Conservation (phyloP, 495 filamentous ascomycete genomes). For the Penicillium mononematosum region DNA sequence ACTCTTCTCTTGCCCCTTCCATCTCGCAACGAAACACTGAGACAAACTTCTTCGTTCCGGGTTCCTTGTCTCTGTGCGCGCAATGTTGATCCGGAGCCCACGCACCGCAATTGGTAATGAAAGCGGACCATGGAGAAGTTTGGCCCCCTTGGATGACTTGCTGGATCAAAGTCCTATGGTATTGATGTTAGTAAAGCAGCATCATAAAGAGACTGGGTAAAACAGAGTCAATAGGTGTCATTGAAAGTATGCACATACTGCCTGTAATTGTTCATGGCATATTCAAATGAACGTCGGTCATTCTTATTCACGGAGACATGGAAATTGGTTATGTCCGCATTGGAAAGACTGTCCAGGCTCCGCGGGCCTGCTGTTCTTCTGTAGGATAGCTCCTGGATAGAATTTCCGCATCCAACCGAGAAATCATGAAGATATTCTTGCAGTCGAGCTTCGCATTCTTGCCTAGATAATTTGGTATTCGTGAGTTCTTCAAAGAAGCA, state of each 20-base stretch:
- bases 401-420: not conserved
- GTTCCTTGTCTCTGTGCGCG: no score
- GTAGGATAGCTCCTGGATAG: no score
- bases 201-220: not conserved
- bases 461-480: not conserved
- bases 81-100: constrained; percentile 8
- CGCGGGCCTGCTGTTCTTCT: no score
- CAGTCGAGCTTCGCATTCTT: not conserved
- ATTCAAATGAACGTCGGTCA: constrained; percentile 12
- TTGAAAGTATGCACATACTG: constrained; percentile 3
- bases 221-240: no score
- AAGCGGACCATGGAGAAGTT: not conserved
- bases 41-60: no score
- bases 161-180: not conserved
- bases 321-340: constrained; percentile 12
- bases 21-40: no score
- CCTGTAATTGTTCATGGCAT: constrained; percentile 10
- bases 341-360: constrained; percentile 8
- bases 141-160: not conserved
- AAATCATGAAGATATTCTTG: constrained; percentile 14
- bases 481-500: not conserved
- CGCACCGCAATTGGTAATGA: constrained; percentile 13
- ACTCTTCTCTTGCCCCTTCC: no score
- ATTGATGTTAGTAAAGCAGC: constrained; percentile 15
- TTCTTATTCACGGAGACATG: constrained; percentile 2